Evolutionary conservation across 805 yeast genomes (phyloP).

Genomic region (Metschnikowia similis): DNA sequence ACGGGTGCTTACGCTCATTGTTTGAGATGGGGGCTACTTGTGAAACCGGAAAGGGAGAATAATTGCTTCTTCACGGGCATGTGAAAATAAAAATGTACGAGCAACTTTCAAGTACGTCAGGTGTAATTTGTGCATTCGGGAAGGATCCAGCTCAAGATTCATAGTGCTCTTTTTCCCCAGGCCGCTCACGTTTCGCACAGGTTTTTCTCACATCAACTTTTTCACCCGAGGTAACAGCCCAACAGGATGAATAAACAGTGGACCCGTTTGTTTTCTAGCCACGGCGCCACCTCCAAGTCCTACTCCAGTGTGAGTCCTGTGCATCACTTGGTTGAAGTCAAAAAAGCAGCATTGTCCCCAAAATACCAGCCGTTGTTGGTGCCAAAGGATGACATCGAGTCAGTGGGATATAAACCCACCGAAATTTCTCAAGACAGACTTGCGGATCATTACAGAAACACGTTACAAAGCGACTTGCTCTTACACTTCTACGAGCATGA

Average conservation of each 20-base stretch:
- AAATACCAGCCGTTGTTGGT: constrained; percentile 63
- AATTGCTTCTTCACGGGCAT: no score
- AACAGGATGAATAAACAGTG: constrained; percentile 20
- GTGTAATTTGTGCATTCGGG: no score
- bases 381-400: constrained; percentile 70
- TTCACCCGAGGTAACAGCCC: constrained; percentile 1
- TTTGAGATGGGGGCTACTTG: no score
- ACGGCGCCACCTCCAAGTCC: constrained; percentile 46
- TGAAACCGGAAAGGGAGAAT: no score
- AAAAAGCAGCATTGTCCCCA: constrained; percentile 71
- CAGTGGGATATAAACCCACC: constrained; percentile 73
- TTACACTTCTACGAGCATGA: constrained; percentile 74
- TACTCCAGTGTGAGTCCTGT: constrained; percentile 82
- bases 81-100: no score
- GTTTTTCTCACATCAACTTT: constrained; percentile 9
- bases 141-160: constrained; percentile 1
- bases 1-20: not conserved
- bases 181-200: constrained; percentile 3
- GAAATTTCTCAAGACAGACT: constrained; percentile 78
- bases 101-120: no score
- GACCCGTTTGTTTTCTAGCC: constrained; percentile 30
- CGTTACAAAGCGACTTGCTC: constrained; percentile 71
- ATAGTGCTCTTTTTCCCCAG: constrained; percentile 3
- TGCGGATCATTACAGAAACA: constrained; percentile 68
- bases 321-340: constrained; percentile 79